These are phyloP conservation scores for Hymenoscyphus fraxineus DNA, from an alignment of 2,329 filamentous ascomycete species.

Conservation along the genomic window DNA sequence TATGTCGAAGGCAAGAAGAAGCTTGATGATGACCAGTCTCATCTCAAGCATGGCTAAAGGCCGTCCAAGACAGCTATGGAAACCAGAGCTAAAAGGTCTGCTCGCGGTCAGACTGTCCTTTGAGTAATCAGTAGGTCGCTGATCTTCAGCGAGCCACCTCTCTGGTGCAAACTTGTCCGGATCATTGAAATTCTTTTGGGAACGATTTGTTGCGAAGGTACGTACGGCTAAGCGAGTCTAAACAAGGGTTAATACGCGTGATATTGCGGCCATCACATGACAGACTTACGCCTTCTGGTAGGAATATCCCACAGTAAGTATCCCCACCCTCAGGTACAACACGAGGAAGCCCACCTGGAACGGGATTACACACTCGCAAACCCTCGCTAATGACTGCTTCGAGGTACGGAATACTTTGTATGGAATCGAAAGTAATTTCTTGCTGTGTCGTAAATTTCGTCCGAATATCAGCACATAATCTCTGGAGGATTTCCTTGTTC, in stretches of 20 bases:
- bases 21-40: neutral
- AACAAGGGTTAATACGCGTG: too few species aligned
- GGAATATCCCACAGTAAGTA: neutral
- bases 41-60: neutral
- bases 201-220: conserved; percentile 3
- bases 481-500: neutral
- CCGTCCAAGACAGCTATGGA: neutral
- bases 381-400: conserved; percentile 36
- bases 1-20: neutral
- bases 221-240: neutral
- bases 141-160: neutral
- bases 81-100: neutral
- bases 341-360: conserved; percentile 5
- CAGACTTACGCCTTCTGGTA: neutral
- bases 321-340: neutral
- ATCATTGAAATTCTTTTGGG: conserved; percentile 14
- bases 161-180: neutral
- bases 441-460: neutral
- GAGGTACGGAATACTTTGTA: conserved; percentile 25
- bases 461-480: conserved; percentile 10
- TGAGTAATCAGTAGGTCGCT: neutral
- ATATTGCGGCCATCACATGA: too few species aligned
- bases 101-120: neutral
- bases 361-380: conserved; percentile 9
- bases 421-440: conserved; percentile 3